Conservation (phyloP, 306 rosid genomes). For the Sicyos edulis region DNA sequence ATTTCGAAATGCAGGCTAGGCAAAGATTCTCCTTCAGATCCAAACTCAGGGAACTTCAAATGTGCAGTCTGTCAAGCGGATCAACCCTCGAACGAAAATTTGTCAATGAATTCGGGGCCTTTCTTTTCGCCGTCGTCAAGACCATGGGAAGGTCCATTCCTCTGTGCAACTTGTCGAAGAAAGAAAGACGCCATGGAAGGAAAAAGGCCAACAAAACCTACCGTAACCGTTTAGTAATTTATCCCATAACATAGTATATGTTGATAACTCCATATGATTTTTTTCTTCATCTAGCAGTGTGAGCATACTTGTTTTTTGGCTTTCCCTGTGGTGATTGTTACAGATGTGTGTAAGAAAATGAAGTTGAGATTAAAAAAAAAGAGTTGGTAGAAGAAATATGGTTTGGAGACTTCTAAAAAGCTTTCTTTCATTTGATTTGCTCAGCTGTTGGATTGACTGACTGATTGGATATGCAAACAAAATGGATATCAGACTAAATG, state of each 20-base stretch:
- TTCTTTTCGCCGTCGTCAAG: constrained; percentile 78
- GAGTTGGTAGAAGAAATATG: constrained; percentile 31
- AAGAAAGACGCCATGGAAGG: constrained; percentile 99
- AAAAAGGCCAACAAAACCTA: constrained; percentile 61
- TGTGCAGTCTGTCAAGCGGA: constrained; percentile 95
- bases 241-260: constrained; percentile 42
- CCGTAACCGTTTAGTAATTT: constrained; percentile 50
- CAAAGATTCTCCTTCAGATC: constrained; percentile 56
- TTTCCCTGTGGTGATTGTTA: constrained; percentile 36
- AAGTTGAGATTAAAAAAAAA: constrained; percentile 42
- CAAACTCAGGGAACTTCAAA: constrained; percentile 66
- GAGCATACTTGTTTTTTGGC: constrained; percentile 54
- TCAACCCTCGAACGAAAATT: constrained; percentile 69
- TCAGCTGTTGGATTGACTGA: constrained; percentile 66
- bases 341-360: constrained; percentile 61
- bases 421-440: constrained; percentile 52
- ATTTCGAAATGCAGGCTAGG: constrained; percentile 96
- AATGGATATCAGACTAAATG: constrained; percentile 39
- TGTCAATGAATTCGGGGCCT: constrained; percentile 71
- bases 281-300: constrained; percentile 56
- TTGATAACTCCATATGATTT: constrained; percentile 27
- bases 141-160: constrained; percentile 95
- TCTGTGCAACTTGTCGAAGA: constrained; percentile 66
- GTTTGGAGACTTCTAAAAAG: constrained; percentile 38
- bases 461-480: constrained; percentile 29